Base-by-base conservation (phyloP, 257 asterid species). In the Fraxinus cuspidata region DNA sequence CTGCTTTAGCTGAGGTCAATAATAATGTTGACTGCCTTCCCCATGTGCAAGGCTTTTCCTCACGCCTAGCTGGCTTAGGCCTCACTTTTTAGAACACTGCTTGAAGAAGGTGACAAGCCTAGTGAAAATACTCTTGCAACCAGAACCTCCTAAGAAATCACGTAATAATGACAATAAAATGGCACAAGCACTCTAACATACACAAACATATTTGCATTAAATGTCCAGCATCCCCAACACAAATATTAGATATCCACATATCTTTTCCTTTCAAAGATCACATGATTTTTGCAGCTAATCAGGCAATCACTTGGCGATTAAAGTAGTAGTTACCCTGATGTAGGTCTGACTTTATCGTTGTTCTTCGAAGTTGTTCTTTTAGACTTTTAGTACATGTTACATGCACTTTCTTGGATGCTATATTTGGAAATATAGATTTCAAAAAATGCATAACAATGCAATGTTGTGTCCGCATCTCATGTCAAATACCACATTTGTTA, bases 91-190 rank as follows among this genome's bases (percentile, higher is more conserved):
- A 11, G 49, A 42, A 42, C 18, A 42, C 4, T 11, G 16, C 27
- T 77, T 66, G 56, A 74, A 70, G 78, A 38, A 77, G 64, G 34
- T 49, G 21, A 21, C 25, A 72, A 37, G 27, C 44, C 68, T 32
- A 16, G 23, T 13, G 23, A 73, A 76, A 53, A 82, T 66, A 32
- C 56, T 75, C 79, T 23, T 28, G 10, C 71, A 25, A 19, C 34
- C n/a, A 23, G 44, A 29, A 66, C 31, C n/a, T 47, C 69, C 65
- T 64, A 15, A 47, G 5, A 42, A 16, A 47, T 47, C 53, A 47
- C 53, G 4, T 19, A 15, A 4, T 16, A 47, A 16, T 47, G 56
- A 47, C 56, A 47, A 47, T 47, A 47, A 47, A 47, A 47, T 47
- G 56, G 18, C 51, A 42, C 18, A 42, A 42, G 51, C 16, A 42